Base-by-base conservation (phyloP, 148 eudicot species). In the Camellia japonica region DNA sequence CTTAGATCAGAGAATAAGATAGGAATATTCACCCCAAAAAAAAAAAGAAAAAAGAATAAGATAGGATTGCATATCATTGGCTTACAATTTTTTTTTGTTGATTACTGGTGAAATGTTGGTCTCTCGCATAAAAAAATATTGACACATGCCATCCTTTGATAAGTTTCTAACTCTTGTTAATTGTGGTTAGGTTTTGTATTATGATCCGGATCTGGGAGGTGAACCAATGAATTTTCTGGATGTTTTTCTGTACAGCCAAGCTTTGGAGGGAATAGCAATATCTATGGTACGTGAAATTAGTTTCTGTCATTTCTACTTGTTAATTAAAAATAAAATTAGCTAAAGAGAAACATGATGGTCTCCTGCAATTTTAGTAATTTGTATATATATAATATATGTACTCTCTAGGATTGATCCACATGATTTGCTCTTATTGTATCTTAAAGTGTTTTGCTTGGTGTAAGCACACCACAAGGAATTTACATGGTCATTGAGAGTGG, bases 211-310 rank as follows among this genome's bases (percentile, higher is more conserved):
- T 78, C 84, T 90, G 82, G 93, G 88, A 42, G 89, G 90, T 77
- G 98, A 96, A 83, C 98, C 98, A 10, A 82, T 92, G 98, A 93
- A 83, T 79, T 93, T 96, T 72, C 92, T 90, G 71, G 98, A 91
- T 86, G 98, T 92, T 76, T 93, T 93, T 82, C 97, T 96, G 68
- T 89, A 91, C 75, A 96, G 99, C 85, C 98, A 96, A 84, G 99
- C 99, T 82, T 93, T 96, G 86, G 99, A 96, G 86, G 99, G 99
- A 62, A 92, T 93, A 78, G 84, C 92, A 46, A 86, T 96, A 84
- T 90, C 92, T 68, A 93, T 96, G 99, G 99, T 96, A 91, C 79
- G 93, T 68, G 56, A 49, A 61, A 44, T 78, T 68, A 46, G 16
- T 69, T 68, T 3, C 3, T 12, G 7, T 59, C 6, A 59, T 67